These are phyloP conservation scores for Xylariaceae sp. DNA, from an alignment of 2,329 filamentous ascomycete species.

Conservation along the genomic window DNA sequence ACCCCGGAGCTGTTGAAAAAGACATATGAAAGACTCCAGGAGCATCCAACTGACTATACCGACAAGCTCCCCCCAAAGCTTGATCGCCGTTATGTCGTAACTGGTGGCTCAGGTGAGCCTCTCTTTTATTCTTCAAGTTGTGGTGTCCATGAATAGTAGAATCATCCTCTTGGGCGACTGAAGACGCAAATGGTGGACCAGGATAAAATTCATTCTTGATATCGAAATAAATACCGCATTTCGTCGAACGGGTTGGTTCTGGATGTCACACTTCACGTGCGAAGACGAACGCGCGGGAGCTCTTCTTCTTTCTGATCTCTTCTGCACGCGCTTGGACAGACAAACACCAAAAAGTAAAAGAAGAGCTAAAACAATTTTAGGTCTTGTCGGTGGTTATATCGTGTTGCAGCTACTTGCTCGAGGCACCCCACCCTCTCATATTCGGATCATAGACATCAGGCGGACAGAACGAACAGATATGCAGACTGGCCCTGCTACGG, in stretches of 20 bases:
- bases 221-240: background rate
- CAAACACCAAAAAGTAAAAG: background rate
- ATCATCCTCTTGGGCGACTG: too few species aligned
- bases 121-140: background rate
- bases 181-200: too few species aligned
- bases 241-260: background rate
- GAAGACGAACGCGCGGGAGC: background rate
- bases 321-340: background rate
- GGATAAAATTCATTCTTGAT: background rate
- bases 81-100: conserved; percentile 41
- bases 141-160: too few species aligned
- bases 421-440: conserved; percentile 46
- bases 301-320: background rate
- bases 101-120: conserved; percentile 43
- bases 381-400: conserved; percentile 53
- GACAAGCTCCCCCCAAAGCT: conserved; percentile 37
- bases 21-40: conserved; percentile 33
- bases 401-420: conserved; percentile 50
- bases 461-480: conserved; percentile 41
- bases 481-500: conserved; percentile 29
- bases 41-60: conserved; percentile 36
- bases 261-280: background rate
- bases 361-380: conserved; percentile 27
- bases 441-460: conserved; percentile 52
- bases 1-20: conserved; percentile 33